A percentile compares a stretch with the other conserved stretches of the same genome.
Evolutionary conservation across 768 basidiomycete species (phyloP).

Genomic region (Basidioascus undulatus): DNA sequence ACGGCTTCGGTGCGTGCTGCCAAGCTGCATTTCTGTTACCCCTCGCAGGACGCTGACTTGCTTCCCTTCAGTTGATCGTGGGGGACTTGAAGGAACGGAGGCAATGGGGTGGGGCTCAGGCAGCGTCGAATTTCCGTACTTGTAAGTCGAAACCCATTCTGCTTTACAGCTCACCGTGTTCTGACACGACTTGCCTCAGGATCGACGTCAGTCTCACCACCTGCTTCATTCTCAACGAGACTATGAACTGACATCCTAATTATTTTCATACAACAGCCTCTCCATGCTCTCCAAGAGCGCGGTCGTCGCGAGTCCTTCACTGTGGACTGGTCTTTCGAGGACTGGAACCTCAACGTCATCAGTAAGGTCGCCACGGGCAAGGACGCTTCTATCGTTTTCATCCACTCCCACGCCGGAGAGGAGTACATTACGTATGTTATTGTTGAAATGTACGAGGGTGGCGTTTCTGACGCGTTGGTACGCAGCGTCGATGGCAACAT

Average conservation of each 20-base stretch:
- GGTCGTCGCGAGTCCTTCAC: conserved; percentile 41
- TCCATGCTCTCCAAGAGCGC: conserved; percentile 53
- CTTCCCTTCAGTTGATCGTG: conserved; percentile 16
- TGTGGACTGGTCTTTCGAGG: conserved; percentile 42
- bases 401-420: background rate
- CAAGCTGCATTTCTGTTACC: conserved; percentile 20
- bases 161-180: background rate
- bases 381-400: background rate
- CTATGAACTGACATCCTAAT: background rate
- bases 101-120: conserved; percentile 84
- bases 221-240: background rate
- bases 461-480: background rate
- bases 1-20: conserved; percentile 37
- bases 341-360: conserved; percentile 35
- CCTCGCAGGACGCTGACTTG: background rate
- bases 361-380: conserved; percentile 23
- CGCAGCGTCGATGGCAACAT: conserved; percentile 1
- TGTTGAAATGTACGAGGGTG: background rate
- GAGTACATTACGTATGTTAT: background rate
- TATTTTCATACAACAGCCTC: conserved; percentile 25
- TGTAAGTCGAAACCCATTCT: conserved; percentile 25
- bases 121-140: conserved; percentile 29
- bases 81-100: conserved; percentile 41
- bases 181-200: background rate
- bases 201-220: conserved; percentile 9